These are phyloP conservation scores for Vanrija sp. DNA, from an alignment of 1,284 basidiomycete genomes.

Conservation along the genomic window DNA sequence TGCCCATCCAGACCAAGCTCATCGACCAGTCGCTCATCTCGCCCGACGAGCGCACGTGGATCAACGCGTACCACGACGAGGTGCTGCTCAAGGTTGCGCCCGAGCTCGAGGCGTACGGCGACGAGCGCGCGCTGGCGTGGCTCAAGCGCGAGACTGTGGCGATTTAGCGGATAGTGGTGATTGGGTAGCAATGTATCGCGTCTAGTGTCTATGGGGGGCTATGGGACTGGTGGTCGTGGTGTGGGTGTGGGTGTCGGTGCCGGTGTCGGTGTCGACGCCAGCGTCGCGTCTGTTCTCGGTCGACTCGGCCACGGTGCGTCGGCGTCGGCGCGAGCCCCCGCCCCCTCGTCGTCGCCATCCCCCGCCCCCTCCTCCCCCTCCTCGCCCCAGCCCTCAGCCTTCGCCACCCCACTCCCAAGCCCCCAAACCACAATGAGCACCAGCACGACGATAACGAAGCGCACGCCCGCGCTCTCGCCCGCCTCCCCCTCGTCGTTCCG, in stretches of 20 bases:
- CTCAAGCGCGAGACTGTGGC: constrained; percentile 59
- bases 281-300: not conserved
- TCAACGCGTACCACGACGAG: constrained; percentile 81
- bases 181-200: constrained; percentile 8
- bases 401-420: constrained; percentile 35
- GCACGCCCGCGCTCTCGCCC: constrained; percentile 27
- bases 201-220: not conserved
- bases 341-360: not conserved
- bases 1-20: constrained; percentile 83
- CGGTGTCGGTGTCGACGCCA: too few species aligned
- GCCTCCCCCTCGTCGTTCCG: constrained; percentile 19
- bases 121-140: constrained; percentile 72
- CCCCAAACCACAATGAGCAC: constrained; percentile 27
- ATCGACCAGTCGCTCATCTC: constrained; percentile 65
- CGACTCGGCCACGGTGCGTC: not conserved
- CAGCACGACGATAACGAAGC: constrained; percentile 28
- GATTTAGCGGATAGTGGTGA: constrained; percentile 13
- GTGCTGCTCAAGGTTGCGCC: constrained; percentile 72
- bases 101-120: constrained; percentile 57
- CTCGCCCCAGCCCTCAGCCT: constrained; percentile 15
- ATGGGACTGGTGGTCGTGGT: too few species aligned
- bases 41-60: constrained; percentile 68
- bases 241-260: too few species aligned
- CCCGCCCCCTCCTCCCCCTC: not conserved
- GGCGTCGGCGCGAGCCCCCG: not conserved